A percentile compares a stretch with the other conserved stretches of the same genome.
Conservation (phyloP, 2,329 filamentous ascomycete species). For the Claviceps paspali region DNA sequence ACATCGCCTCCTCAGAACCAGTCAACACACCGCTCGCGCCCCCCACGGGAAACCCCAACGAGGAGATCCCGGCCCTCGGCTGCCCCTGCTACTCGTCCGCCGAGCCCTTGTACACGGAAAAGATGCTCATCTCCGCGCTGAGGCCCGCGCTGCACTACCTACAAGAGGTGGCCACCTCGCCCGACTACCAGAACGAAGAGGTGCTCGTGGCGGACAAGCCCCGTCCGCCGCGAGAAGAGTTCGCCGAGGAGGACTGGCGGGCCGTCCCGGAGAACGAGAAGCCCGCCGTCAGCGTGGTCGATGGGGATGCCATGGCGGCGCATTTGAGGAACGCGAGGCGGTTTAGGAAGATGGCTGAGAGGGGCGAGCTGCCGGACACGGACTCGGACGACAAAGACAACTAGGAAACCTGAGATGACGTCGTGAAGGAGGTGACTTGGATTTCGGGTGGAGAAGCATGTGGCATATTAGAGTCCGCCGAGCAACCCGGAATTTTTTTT, state of each 20-base stretch:
- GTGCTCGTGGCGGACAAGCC: constrained; percentile 16
- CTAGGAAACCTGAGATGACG: neutral
- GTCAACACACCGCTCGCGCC: constrained; percentile 38
- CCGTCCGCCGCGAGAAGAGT: neutral
- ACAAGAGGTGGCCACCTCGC: constrained; percentile 31
- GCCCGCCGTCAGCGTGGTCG: constrained; percentile 11
- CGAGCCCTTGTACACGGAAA: constrained; percentile 41
- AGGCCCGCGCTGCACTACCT: constrained; percentile 45
- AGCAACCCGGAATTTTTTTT: too few species aligned
- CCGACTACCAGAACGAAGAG: constrained; percentile 24
- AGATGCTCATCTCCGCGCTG: constrained; percentile 42
- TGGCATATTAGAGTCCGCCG: too few species aligned
- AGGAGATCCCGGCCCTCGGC: constrained; percentile 32
- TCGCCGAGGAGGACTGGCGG: constrained; percentile 16
- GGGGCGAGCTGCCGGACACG: neutral
- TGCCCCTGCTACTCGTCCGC: constrained; percentile 58
- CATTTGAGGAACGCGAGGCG: constrained; percentile 12
- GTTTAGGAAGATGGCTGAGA: constrained; percentile 14
- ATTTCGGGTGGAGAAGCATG: too few species aligned
- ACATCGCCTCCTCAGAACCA: constrained; percentile 36
- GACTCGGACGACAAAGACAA: neutral
- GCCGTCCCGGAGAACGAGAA: constrained; percentile 15
- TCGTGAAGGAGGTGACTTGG: neutral
- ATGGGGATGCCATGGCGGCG: constrained; percentile 10
- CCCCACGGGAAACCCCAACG: constrained; percentile 29